Evolutionary conservation across 164 flowering plant species (phyloP).

Genomic region (Piper longum): DNA sequence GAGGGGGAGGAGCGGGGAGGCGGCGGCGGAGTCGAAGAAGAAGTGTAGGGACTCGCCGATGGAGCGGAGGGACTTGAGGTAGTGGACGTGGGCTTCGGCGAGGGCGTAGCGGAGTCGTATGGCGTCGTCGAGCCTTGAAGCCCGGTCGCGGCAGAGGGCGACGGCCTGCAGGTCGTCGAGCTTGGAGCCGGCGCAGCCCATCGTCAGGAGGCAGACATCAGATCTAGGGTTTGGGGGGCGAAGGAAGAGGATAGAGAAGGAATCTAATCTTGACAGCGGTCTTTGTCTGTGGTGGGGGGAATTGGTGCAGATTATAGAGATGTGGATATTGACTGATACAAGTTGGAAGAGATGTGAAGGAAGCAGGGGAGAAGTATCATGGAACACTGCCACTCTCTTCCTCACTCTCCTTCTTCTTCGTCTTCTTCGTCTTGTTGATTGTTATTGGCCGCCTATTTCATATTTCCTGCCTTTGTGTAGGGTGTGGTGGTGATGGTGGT

Average conservation of each 20-base stretch:
- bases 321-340: too few relatives aligned
- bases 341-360: too few relatives aligned
- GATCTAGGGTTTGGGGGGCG: not conserved
- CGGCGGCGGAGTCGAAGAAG: slow-evolving; percentile 16
- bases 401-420: too few relatives aligned
- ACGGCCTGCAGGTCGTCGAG: slow-evolving; percentile 39
- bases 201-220: slow-evolving; percentile 2
- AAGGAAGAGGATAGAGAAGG: not conserved
- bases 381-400: too few relatives aligned
- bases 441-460: too few relatives aligned
- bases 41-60: slow-evolving; percentile 21
- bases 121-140: slow-evolving; percentile 26
- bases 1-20: slow-evolving; percentile 11
- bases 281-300: too few relatives aligned
- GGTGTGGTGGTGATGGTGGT: too few relatives aligned
- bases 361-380: too few relatives aligned
- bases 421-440: too few relatives aligned
- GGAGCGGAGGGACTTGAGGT: slow-evolving; percentile 20
- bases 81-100: slow-evolving; percentile 27
- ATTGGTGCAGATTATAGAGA: too few relatives aligned
- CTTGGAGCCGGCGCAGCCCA: slow-evolving; percentile 45
- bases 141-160: slow-evolving; percentile 41
- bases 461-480: too few relatives aligned
- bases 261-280: too few relatives aligned
- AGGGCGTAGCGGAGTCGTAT: slow-evolving; percentile 24